Evolutionary conservation across 1,284 basidiomycete species (phyloP), one percentile per base, ranked within the genome.

Genomic region (Ganoderma sinense): DNA sequence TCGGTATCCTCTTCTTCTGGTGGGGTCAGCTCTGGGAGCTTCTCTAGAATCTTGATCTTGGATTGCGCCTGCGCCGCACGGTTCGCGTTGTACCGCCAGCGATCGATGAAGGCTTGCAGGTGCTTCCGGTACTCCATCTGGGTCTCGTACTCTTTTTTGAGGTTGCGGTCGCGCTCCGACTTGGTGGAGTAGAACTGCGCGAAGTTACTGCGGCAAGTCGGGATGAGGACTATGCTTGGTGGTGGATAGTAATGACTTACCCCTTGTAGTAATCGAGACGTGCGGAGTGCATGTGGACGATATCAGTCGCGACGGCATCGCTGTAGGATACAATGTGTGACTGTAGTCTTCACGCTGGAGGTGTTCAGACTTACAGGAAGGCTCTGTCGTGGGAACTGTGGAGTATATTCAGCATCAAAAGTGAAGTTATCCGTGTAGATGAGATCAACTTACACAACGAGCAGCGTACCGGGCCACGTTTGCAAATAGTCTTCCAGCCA

Each of bases 151-250:
- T 98, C 97, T 82, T 96, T 96, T 73, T 90, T 90, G 80, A 98
- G 86, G 78, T 97, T 97, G 72, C 92, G 91, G 71, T 96, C 93
- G 39, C 98, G 92, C 79, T 99, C 98, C 13, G 94, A 95, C 82
- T 98, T 97, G 31, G 98, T 99, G 4, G 97, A 97, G 81, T 99
- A 99, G 88, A 99, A 99, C 79, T 99, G 96, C 1, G 94, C 92
- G 82, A 99, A 99, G 84, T 99, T 99, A 75, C 97, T 97, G 36
- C 18, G 16, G 23, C 43, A 29, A n/a, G 48, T n/a, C 48, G 20
- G 11, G 33, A 58, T 51, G 41, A 39, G 66, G 51, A 68, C 20
- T 31, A 16, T 8, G 68, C 14, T 55, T 8, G 4, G 29, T 33
- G 62, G 41, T 64, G 66, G 13, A 53, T 11, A 14, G 29, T 7